phyloP scores from a whole-genome alignment of 129 eudicot species.

The Artemisia tridentata region DNA sequence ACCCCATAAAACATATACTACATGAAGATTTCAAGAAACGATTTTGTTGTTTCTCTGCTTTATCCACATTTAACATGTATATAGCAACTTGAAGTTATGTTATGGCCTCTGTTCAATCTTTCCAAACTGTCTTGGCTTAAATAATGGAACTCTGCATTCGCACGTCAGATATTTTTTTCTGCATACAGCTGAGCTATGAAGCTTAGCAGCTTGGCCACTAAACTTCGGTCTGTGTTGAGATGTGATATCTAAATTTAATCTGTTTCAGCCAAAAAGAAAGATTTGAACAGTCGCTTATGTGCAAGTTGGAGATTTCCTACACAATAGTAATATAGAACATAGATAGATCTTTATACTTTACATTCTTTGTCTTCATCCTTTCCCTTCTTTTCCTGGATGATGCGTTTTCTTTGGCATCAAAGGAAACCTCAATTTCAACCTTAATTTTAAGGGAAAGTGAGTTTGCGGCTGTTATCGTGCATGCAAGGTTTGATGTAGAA shows the following conservation, averaged over 20 bases:
- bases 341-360: too few relatives aligned
- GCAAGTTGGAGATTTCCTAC: too few relatives aligned
- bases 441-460: too few relatives aligned
- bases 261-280: too few relatives aligned
- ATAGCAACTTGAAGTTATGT: slow-evolving; percentile 4
- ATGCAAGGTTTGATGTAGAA: too few relatives aligned
- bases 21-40: not conserved
- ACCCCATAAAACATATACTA: not conserved
- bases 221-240: not conserved
- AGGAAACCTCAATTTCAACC: too few relatives aligned
- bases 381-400: too few relatives aligned
- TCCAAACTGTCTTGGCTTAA: not conserved
- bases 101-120: not conserved
- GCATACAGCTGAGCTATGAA: not conserved
- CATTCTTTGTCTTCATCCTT: too few relatives aligned
- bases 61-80: slow-evolving; percentile 6
- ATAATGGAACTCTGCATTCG: slow-evolving; percentile 6
- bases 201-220: not conserved
- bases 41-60: slow-evolving; percentile 13
- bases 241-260: not conserved
- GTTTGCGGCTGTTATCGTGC: too few relatives aligned
- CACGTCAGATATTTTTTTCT: not conserved
- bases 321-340: too few relatives aligned
- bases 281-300: too few relatives aligned
- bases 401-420: too few relatives aligned